Evolutionary conservation across 2,329 filamentous ascomycete species (phyloP).

Genomic region (Cladobotryum mycophilum): DNA sequence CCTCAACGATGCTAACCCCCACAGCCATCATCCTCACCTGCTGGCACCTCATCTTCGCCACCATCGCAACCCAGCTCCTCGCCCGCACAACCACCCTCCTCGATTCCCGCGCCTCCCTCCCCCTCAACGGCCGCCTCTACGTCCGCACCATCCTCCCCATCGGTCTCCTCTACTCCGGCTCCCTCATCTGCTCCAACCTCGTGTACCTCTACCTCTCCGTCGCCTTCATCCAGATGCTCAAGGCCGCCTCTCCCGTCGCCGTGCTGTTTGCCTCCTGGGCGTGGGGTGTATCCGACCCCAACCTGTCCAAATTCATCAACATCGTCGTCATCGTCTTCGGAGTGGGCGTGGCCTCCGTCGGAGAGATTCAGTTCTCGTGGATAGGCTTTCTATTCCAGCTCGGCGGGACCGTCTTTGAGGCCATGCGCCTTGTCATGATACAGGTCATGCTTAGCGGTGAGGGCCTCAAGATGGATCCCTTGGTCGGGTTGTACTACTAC

Average conservation of each 20-base stretch:
- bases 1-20: no score
- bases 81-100: conserved; percentile 57
- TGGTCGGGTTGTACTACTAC: conserved; percentile 86
- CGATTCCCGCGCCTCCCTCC: conserved; percentile 55
- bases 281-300: conserved; percentile 45
- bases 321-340: conserved; percentile 47
- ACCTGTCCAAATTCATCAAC: conserved; percentile 38
- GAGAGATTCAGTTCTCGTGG: conserved; percentile 64
- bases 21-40: conserved; percentile 54
- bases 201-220: conserved; percentile 63
- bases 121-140: conserved; percentile 56
- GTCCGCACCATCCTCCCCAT: conserved; percentile 59
- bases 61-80: conserved; percentile 58
- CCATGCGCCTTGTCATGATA: conserved; percentile 76
- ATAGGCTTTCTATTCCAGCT: conserved; percentile 63
- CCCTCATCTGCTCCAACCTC: conserved; percentile 60
- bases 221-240: conserved; percentile 67
- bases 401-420: conserved; percentile 73
- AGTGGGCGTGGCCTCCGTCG: conserved; percentile 47
- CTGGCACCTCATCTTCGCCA: conserved; percentile 64
- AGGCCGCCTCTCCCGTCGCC: conserved; percentile 60
- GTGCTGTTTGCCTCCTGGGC: conserved; percentile 61
- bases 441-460: conserved; percentile 71
- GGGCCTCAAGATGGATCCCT: conserved; percentile 79
- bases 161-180: conserved; percentile 58